A percentile compares a stretch with the other conserved stretches of the same genome.
These are phyloP conservation scores for Neonectria neomacrospora DNA, from an alignment of 2,329 filamentous ascomycete species.

Conservation along the genomic window DNA sequence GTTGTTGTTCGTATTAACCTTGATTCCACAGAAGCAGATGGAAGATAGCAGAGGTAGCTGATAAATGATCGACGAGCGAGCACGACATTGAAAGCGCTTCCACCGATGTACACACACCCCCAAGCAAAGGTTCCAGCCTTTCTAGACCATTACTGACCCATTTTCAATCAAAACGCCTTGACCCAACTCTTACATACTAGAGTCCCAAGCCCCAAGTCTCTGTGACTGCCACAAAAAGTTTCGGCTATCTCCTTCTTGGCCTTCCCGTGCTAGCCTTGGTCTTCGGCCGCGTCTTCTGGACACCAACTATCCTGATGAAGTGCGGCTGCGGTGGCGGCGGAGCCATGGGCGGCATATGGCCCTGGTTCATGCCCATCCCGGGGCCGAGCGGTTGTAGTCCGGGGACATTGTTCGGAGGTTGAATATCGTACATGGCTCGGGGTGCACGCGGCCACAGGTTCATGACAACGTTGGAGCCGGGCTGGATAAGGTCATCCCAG, in stretches of 20 bases:
- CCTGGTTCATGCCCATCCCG: conserved; percentile 8
- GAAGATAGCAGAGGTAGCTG: neutral
- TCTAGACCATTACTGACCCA: neutral
- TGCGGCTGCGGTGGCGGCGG: conserved; percentile 21
- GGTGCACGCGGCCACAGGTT: conserved; percentile 16
- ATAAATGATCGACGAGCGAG: neutral
- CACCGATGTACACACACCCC: neutral
- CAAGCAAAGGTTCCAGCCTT: neutral
- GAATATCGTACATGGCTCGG: conserved; percentile 4
- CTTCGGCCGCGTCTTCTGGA: conserved; percentile 16
- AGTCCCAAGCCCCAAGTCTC: neutral
- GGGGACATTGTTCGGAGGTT: conserved; percentile 1
- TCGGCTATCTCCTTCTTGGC: conserved; percentile 14
- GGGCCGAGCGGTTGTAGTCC: conserved; percentile 9
- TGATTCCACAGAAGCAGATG: neutral
- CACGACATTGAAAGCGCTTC: neutral
- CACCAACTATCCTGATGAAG: conserved; percentile 19
- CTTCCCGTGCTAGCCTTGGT: conserved; percentile 23
- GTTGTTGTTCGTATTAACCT: neutral
- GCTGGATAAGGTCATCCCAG: conserved; percentile 31
- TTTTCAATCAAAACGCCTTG: neutral
- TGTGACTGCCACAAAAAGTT: neutral
- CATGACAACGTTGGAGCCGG: conserved; percentile 26
- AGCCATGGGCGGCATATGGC: conserved; percentile 21
- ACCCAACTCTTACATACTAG: neutral